A percentile compares a stretch with the other conserved stretches of the same genome.
Conservation (phyloP, 805 yeast genomes). For the Kazachstania bromeliacearum region DNA sequence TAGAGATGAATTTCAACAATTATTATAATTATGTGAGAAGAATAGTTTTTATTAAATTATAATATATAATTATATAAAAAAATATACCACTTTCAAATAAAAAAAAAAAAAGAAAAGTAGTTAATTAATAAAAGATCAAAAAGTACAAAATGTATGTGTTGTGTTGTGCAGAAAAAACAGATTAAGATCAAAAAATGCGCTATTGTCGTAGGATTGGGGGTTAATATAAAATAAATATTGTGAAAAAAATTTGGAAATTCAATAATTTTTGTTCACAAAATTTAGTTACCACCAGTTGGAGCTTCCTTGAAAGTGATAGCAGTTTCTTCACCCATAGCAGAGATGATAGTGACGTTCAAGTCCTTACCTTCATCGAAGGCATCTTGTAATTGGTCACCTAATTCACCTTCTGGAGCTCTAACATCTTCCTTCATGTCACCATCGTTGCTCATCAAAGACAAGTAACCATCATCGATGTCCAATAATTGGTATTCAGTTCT, state of each 20-base stretch:
- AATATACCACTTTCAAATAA: not conserved
- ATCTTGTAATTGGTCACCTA: slow-evolving; percentile 85
- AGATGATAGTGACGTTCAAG: slow-evolving; percentile 87
- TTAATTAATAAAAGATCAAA: not conserved
- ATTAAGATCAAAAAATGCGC: not conserved
- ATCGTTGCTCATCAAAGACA: slow-evolving; percentile 90
- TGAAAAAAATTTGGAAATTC: not conserved
- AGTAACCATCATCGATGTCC: slow-evolving; percentile 97
- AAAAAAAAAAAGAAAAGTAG: not conserved
- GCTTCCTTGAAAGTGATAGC: slow-evolving; percentile 98
- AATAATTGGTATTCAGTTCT: slow-evolving; percentile 96
- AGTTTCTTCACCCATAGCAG: slow-evolving; percentile 99
- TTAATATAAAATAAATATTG: not conserved
- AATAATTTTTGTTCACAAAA: too few relatives aligned
- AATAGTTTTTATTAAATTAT: not conserved
- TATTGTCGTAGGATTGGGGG: too few relatives aligned
- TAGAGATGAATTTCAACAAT: not conserved
- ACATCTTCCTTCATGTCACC: slow-evolving; percentile 99
- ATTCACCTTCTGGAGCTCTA: slow-evolving; percentile 94
- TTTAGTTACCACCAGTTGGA: slow-evolving; percentile 52
- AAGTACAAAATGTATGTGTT: too few relatives aligned
- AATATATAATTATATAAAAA: not conserved
- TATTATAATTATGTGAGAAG: not conserved
- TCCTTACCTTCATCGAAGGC: slow-evolving; percentile 98
- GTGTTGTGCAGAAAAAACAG: too few relatives aligned